A percentile compares a stretch with the other conserved stretches of the same genome.
phyloP scores from a whole-genome alignment of 2,329 filamentous ascomycete genomes.

The Neonectria punicea region DNA sequence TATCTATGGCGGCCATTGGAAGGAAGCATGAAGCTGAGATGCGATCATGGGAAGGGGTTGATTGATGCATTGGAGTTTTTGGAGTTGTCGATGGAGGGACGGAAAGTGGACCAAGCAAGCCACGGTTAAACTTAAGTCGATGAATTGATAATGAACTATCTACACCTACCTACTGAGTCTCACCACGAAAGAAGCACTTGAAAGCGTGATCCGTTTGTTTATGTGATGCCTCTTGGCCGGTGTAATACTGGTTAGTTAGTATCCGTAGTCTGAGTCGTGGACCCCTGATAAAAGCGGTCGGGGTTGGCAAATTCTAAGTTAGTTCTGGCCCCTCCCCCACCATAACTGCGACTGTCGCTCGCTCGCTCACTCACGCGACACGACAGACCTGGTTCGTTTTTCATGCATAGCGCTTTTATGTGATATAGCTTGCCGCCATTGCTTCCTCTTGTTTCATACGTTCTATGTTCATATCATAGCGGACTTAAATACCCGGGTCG shows the following conservation, averaged over 20 bases:
- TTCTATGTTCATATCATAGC: background rate
- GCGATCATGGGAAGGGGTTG: background rate
- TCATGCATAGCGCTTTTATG: background rate
- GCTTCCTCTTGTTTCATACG: background rate
- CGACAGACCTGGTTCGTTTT: background rate
- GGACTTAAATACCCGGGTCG: background rate
- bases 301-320: slow-evolving; percentile 22
- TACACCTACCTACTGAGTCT: background rate
- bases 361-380: background rate
- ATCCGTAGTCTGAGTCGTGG: too few relatives aligned
- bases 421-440: too few relatives aligned
- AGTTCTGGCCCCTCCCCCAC: slow-evolving; percentile 13
- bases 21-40: background rate
- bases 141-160: slow-evolving; percentile 8
- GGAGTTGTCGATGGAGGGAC: background rate
- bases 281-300: slow-evolving; percentile 18
- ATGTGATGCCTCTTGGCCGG: too few relatives aligned
- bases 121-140: background rate
- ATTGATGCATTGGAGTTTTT: slow-evolving; percentile 1
- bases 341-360: background rate
- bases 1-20: background rate
- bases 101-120: background rate
- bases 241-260: too few relatives aligned
- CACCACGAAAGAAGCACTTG: background rate
- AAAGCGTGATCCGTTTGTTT: too few relatives aligned